Evolutionary conservation across 805 yeast species (phyloP).

Genomic region (Metschnikowia similis): DNA sequence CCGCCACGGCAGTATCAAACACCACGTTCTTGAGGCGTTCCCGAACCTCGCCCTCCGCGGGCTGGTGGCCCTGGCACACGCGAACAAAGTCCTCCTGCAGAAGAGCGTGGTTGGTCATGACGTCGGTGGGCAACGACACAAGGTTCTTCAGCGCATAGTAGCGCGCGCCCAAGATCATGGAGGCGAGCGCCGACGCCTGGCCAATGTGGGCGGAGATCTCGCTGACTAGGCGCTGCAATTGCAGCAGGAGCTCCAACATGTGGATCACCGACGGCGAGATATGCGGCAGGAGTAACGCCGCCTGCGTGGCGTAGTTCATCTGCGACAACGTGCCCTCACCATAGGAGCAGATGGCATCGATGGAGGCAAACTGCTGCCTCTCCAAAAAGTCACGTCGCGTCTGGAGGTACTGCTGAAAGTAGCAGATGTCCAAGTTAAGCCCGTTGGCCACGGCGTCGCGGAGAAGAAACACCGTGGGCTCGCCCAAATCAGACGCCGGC

Average conservation of each 20-base stretch:
- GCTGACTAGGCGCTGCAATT: constrained; percentile 42
- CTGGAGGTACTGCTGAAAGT: constrained; percentile 56
- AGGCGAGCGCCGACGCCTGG: constrained; percentile 70
- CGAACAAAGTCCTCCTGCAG: constrained; percentile 64
- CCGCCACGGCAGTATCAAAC: constrained; percentile 65
- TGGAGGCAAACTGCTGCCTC: constrained; percentile 41
- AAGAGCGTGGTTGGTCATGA: constrained; percentile 48
- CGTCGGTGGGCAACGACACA: constrained; percentile 59
- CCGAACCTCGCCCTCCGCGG: constrained; percentile 23
- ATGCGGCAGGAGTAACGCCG: constrained; percentile 51
- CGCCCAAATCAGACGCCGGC: constrained; percentile 38
- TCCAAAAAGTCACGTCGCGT: constrained; percentile 53
- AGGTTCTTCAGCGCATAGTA: constrained; percentile 54
- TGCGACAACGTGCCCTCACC: constrained; percentile 82
- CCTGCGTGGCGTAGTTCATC: constrained; percentile 62
- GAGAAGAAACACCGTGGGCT: constrained; percentile 62
- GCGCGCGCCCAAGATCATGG: constrained; percentile 55
- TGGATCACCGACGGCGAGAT: constrained; percentile 53
- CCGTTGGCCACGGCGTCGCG: constrained; percentile 49
- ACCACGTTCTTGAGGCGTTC: constrained; percentile 52
- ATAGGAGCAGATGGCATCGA: constrained; percentile 61
- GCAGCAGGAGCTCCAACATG: constrained; percentile 43
- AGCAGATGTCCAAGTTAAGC: constrained; percentile 47
- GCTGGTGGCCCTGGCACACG: constrained; percentile 40
- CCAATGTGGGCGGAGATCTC: constrained; percentile 79